A percentile compares a stretch with the other conserved stretches of the same genome.
Conservation (phyloP, 2,329 filamentous ascomycete species). For the Cercospora sp. region DNA sequence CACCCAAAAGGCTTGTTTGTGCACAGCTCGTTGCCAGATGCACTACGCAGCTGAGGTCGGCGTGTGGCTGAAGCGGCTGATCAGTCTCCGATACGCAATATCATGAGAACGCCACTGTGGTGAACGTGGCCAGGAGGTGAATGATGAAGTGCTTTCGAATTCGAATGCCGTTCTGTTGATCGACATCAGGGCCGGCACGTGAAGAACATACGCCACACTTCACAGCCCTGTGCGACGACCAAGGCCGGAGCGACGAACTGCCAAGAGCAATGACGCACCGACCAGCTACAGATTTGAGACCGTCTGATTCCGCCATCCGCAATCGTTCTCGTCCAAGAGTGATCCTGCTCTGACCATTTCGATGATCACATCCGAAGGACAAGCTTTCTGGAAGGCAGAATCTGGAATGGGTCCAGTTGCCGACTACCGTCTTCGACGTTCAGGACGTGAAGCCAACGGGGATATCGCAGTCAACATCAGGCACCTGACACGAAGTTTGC, state of each 20-base stretch:
- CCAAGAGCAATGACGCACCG: not conserved
- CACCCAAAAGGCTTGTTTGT: not conserved
- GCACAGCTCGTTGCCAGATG: not conserved
- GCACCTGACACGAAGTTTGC: not conserved
- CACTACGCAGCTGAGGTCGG: not conserved
- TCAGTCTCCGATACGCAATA: not conserved
- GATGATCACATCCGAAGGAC: not conserved
- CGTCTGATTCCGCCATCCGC: not conserved
- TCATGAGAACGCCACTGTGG: not conserved
- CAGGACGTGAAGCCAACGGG: not conserved
- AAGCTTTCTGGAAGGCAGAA: not conserved
- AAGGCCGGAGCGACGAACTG: not conserved
- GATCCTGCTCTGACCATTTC: not conserved
- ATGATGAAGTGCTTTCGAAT: not conserved
- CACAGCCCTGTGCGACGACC: not conserved
- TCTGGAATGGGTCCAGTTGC: not conserved
- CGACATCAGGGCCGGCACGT: not conserved
- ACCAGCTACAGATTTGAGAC: not conserved
- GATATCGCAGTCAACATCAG: not conserved
- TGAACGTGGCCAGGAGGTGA: not conserved
- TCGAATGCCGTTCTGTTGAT: not conserved
- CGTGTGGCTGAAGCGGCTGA: slow-evolving; percentile 3
- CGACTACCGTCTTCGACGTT: not conserved
- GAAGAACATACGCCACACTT: not conserved
- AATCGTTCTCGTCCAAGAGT: not conserved